phyloP scores from a whole-genome alignment of 805 yeast genomes.

The Sugiyamaella boreocaroliniensis region DNA sequence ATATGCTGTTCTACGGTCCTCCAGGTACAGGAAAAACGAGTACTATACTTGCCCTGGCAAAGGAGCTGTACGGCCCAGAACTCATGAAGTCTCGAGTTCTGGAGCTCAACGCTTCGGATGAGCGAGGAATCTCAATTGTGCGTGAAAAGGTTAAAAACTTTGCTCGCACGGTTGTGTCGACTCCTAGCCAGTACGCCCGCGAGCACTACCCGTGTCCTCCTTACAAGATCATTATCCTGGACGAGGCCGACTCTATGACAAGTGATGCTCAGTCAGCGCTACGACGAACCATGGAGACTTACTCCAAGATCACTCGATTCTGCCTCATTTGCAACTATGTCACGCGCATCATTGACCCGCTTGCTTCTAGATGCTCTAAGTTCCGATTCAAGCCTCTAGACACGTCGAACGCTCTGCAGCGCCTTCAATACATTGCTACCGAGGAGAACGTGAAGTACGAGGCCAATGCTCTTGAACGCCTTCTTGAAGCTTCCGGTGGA shows the following conservation, averaged over 20 bases:
- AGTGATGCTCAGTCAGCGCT: slow-evolving; percentile 95
- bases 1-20: slow-evolving; percentile 88
- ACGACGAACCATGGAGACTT: slow-evolving; percentile 80
- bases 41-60: slow-evolving; percentile 78
- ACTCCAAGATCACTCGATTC: slow-evolving; percentile 83
- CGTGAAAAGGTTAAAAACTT: slow-evolving; percentile 93
- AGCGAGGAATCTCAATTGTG: slow-evolving; percentile 96
- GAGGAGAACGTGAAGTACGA: slow-evolving; percentile 41
- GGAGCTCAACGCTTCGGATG: slow-evolving; percentile 94
- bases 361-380: slow-evolving; percentile 94
- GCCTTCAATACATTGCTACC: slow-evolving; percentile 58
- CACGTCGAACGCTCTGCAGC: slow-evolving; percentile 56
- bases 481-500: slow-evolving; percentile 72
- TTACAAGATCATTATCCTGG: slow-evolving; percentile 83
- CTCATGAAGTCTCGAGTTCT: slow-evolving; percentile 79
- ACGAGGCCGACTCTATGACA: slow-evolving; percentile 84
- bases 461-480: slow-evolving; percentile 50
- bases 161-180: slow-evolving; percentile 79
- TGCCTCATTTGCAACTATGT: slow-evolving; percentile 94
- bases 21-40: slow-evolving; percentile 95
- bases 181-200: slow-evolving; percentile 63
- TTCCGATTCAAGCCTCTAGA: slow-evolving; percentile 82
- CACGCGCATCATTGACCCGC: slow-evolving; percentile 92
- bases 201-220: slow-evolving; percentile 92
- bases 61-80: slow-evolving; percentile 86